Evolutionary conservation across 495 filamentous ascomycete genomes (phyloP).

Genomic region (Aspergillus indologenus): DNA sequence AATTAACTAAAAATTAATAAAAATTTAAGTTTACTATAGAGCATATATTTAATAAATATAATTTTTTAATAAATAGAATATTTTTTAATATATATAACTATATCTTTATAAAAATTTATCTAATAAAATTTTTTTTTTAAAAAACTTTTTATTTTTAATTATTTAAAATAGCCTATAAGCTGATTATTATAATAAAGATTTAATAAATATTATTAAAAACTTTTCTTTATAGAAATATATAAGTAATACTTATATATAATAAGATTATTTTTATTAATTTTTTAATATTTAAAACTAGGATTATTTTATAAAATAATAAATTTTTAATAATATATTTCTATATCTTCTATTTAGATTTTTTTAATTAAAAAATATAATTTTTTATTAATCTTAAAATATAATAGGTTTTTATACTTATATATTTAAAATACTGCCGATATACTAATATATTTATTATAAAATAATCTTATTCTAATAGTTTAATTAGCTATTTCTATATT

Average conservation of each 20-base stretch:
- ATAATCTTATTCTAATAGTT: background rate
- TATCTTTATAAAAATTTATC: constrained; percentile 10
- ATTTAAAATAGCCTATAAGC: background rate
- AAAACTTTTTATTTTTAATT: constrained; percentile 7
- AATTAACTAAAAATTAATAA: background rate
- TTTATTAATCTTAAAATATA: constrained; percentile 3
- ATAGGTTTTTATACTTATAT: background rate
- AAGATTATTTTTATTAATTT: background rate
- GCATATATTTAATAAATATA: background rate
- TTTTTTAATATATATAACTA: background rate
- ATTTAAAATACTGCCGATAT: background rate
- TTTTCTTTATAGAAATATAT: background rate
- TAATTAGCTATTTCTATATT: background rate
- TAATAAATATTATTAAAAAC: background rate
- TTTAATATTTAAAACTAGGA: background rate
- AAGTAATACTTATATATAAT: background rate
- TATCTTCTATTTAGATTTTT: background rate
- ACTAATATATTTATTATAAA: background rate
- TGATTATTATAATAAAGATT: background rate
- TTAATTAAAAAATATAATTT: constrained; percentile 3
- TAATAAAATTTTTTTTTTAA: constrained; percentile 11
- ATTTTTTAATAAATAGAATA: background rate
- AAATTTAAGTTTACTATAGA: background rate
- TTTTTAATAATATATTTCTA: constrained; percentile 5
- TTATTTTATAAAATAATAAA: background rate